Evolutionary conservation across 345 rosid species (phyloP), one percentile per base, ranked within the genome.

Genomic region (Eucalyptus camaldulensis): DNA sequence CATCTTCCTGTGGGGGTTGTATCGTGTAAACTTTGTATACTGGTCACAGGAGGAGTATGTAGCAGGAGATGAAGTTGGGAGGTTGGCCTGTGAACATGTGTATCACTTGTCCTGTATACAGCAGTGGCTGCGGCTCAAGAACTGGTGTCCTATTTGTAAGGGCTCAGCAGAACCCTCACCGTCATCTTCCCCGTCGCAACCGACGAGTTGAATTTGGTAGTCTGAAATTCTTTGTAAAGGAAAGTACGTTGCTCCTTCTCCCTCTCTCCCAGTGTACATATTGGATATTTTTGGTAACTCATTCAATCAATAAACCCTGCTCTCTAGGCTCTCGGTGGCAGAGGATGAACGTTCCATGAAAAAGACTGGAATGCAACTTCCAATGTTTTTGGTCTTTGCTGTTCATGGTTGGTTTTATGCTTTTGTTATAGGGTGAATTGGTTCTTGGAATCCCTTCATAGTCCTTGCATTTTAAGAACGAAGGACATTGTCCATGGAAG

Each of bases 111-210:
- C 88, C 33, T 98, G 99, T 92, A 89, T 95, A 92, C 94, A 93
- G 45, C 95, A 94, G 91, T 98, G 99, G 99, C 93, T 96, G 91
- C 92, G 95, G 92, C 91, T 96, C 88, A 98, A 97, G 95, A 98
- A 95, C 54, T 96, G 99, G 99, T 96, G 99, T 90, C 99, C 99
- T 31, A 91, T 97, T 90, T 98, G 99, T 94, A 98, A 94, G 93
- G 92, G 95, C 50, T 88, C 95, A 25, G 99, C 95, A 43, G 95
- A 94, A 65, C 80, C 93, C 85, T 91, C 94, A 3, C 44, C 81
- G 4, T 90, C 95, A 25, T 58, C 92, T 33, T 53, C 88, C 27
- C 80, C 88, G 14, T 87, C 87, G 7, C 86, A 2, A 2, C 47
- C 3, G 13, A 29, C 49, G 53, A 80, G 85, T 49, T 45, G 86